A percentile compares a stretch with the other conserved stretches of the same genome.
Conservation (phyloP, 2,329 filamentous ascomycete species). For the Ophiostoma quercus region DNA sequence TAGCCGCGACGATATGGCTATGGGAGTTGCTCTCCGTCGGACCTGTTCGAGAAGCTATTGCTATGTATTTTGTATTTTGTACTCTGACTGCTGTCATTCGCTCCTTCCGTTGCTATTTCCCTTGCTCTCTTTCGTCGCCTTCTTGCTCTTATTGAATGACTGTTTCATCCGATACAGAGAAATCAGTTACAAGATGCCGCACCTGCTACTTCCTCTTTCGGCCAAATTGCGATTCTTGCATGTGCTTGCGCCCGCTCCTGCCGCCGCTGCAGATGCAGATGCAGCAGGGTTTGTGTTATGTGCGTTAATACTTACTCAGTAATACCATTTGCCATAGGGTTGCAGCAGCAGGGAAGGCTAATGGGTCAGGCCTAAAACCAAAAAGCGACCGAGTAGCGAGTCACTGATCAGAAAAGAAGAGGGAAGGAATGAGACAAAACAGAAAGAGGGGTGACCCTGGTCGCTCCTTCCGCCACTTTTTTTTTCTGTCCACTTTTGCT, state of each 20-base stretch:
- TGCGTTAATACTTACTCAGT: neutral
- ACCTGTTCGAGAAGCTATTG: too few species aligned
- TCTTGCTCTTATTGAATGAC: neutral
- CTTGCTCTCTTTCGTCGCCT: neutral
- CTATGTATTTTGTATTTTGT: neutral
- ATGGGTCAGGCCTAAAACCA: neutral
- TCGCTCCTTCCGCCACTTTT: conserved; percentile 16
- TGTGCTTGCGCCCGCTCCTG: conserved; percentile 5
- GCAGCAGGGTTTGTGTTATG: conserved; percentile 1
- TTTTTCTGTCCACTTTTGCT: conserved; percentile 3
- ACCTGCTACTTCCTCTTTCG: conserved; percentile 1
- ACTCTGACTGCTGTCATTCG: neutral
- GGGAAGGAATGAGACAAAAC: neutral
- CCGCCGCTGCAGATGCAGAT: conserved; percentile 14
- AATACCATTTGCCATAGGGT: neutral
- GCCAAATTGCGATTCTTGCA: neutral
- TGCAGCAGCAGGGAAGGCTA: conserved; percentile 7
- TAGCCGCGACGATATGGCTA: neutral
- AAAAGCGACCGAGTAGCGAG: conserved; percentile 6
- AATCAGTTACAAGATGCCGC: neutral
- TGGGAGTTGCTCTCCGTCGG: too few species aligned
- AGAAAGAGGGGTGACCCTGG: conserved; percentile 17
- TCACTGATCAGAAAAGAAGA: neutral
- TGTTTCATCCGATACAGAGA: neutral
- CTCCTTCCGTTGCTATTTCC: neutral